Base-by-base conservation (phyloP, 176 grass and related monocot species). In the Tillandsia fasciculata region DNA sequence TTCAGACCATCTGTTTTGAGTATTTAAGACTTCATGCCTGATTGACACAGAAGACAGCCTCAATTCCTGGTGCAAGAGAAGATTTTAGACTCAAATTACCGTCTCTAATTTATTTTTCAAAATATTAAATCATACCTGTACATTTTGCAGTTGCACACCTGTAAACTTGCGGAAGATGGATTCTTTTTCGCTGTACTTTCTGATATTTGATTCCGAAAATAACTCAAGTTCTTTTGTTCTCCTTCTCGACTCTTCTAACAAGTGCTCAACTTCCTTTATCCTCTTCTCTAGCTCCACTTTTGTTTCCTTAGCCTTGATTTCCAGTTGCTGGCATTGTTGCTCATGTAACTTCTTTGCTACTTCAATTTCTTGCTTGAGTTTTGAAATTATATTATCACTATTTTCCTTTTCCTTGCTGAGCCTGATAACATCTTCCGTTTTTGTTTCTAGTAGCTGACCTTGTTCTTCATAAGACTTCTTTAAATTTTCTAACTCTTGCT, bases 1-100 rank as follows among this genome's bases (percentile, higher is more conserved):
- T 81, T 86, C 80, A 26, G 56, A 83, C 87, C 80, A 86, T 81
- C 26, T 86, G 66, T 86, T 77, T 58, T 90, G 83, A 71, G 49
- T 80, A 13, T 68, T 77, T 66, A 61, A 48, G 63, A 90, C 77
- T 83, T 83, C 83, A 75, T 90, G 77, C 83, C 70, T 86, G 52
- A 90, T 77, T 70, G 87, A 86, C 77, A 80, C 67, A 78, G 83
- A 90, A 86, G 74, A 90, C 12, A 80, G 54, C 83, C 74, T 80
- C 87, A 90, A 86, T 65, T 90, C 87, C 87, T 90, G 80, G 76
- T 59, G 73, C 23, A 72, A 48, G 26, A 86, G 23, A 83, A 72
- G 1, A 26, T 33, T 65, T 76, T 83, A 26, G 75, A 72, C 49
- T 83, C 70, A 51, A 76, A 76, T 75, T 72, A 61, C 23, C 70